A percentile compares a stretch with the other conserved stretches of the same genome.
These are phyloP conservation scores for Dactylellina drechsleri DNA, from an alignment of 2,329 filamentous ascomycete species.

Conservation along the genomic window DNA sequence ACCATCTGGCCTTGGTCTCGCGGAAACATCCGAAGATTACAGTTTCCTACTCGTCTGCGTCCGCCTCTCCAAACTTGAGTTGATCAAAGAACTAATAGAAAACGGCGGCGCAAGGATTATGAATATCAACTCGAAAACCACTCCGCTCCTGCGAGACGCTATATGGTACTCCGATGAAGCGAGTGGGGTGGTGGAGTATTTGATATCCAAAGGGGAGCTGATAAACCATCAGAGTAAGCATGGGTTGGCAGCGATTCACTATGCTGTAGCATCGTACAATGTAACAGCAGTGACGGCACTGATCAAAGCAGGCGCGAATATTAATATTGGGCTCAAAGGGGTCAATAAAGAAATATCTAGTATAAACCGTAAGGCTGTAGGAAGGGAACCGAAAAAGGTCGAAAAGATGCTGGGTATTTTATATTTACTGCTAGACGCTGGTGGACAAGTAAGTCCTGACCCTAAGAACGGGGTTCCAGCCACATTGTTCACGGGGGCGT, in stretches of 20 bases:
- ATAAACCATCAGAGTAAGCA: constrained; percentile 11
- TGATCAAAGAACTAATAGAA: constrained; percentile 32
- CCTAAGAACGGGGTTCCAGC: constrained; percentile 4
- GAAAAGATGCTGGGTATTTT: constrained; percentile 24
- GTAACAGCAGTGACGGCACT: constrained; percentile 9
- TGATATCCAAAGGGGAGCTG: constrained; percentile 24
- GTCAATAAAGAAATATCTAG: constrained; percentile 1
- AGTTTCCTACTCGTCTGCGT: constrained; percentile 36
- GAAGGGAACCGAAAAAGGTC: not conserved
- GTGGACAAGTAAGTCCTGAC: constrained; percentile 1
- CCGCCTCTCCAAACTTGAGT: constrained; percentile 11
- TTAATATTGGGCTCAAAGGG: constrained; percentile 14
- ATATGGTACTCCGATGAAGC: constrained; percentile 35
- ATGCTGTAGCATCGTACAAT: constrained; percentile 29
- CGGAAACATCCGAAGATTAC: constrained; percentile 23
- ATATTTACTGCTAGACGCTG: constrained; percentile 6
- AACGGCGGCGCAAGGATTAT: constrained; percentile 5
- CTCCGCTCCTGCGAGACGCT: constrained; percentile 15
- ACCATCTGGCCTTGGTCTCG: constrained; percentile 14
- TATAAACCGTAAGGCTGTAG: not conserved
- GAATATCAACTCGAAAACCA: not conserved
- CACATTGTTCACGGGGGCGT: constrained; percentile 11
- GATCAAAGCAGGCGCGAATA: constrained; percentile 23
- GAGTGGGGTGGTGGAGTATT: constrained; percentile 20
- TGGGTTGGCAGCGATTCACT: constrained; percentile 16